These are phyloP conservation scores for Ascochyta fabae DNA, from an alignment of 2,329 filamentous ascomycete species.

Conservation along the genomic window DNA sequence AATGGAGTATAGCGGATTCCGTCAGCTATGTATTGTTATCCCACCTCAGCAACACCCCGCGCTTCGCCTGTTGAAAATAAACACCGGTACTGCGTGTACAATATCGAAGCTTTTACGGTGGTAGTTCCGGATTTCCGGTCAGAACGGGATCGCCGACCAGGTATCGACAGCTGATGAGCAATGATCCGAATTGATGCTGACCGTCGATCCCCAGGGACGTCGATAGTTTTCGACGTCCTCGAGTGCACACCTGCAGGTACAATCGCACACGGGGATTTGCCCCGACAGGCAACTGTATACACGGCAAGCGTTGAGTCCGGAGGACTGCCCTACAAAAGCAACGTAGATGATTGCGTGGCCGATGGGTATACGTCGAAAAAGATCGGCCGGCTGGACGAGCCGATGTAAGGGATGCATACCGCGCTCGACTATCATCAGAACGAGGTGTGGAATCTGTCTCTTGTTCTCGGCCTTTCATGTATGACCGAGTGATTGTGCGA, in stretches of 20 bases:
- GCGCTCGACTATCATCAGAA: not conserved
- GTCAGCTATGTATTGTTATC: constrained; percentile 11
- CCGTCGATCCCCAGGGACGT: constrained; percentile 1
- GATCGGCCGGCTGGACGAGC: not conserved
- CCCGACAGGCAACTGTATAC: not conserved
- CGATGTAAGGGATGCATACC: constrained; percentile 4
- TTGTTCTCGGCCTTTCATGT: not conserved
- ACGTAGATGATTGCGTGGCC: not conserved
- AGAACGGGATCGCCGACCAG: constrained; percentile 16
- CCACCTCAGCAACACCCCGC: not conserved
- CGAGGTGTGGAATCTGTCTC: not conserved
- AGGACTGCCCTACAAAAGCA: not conserved
- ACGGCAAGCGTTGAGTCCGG: not conserved
- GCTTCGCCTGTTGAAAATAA: constrained; percentile 4
- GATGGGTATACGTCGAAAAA: not conserved
- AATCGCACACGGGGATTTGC: not conserved
- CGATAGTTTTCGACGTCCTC: not conserved
- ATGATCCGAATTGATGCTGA: constrained; percentile 1
- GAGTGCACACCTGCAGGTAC: not conserved
- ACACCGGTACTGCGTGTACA: not conserved
- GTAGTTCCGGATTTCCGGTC: not conserved
- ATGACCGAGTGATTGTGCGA: not conserved
- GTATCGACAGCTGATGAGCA: not conserved
- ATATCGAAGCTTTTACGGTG: not conserved
- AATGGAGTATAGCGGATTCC: constrained; percentile 26